Conservation (phyloP, 2,329 filamentous ascomycete genomes). For the Plectosphaerella plurivora region DNA sequence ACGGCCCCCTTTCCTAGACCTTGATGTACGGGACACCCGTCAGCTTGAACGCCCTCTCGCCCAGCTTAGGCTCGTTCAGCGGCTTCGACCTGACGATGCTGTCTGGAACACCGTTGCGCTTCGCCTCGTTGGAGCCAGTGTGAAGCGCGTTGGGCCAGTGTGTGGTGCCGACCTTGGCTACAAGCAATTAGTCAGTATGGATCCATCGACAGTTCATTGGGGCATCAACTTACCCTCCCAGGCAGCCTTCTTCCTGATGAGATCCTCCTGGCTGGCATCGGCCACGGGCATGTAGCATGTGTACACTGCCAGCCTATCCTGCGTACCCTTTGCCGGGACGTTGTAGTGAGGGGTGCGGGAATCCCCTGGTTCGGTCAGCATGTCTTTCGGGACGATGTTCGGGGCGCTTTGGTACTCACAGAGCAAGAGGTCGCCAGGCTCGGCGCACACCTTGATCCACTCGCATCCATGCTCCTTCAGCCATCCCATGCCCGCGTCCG, state of each 20-base stretch:
- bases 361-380: slow-evolving; percentile 26
- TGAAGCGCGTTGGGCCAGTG: slow-evolving; percentile 37
- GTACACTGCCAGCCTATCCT: slow-evolving; percentile 29
- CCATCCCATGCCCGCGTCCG: slow-evolving; percentile 29
- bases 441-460: slow-evolving; percentile 32
- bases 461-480: slow-evolving; percentile 24
- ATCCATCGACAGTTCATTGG: too few relatives aligned
- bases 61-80: slow-evolving; percentile 30
- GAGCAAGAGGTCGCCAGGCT: slow-evolving; percentile 36
- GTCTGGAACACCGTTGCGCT: slow-evolving; percentile 18
- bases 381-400: not conserved
- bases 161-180: slow-evolving; percentile 30
- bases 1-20: not conserved
- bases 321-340: slow-evolving; percentile 22
- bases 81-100: slow-evolving; percentile 30
- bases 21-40: slow-evolving; percentile 41
- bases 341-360: slow-evolving; percentile 43
- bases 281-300: slow-evolving; percentile 35
- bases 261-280: slow-evolving; percentile 32
- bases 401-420: slow-evolving; percentile 16
- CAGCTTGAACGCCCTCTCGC: slow-evolving; percentile 36
- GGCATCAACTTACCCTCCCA: slow-evolving; percentile 23
- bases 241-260: slow-evolving; percentile 33
- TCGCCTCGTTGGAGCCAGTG: slow-evolving; percentile 17
- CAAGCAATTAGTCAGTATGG: too few relatives aligned